A percentile compares a stretch with the other conserved stretches of the same genome.
Conservation (phyloP, 148 eudicot genomes). For the Persicaria tinctoria region DNA sequence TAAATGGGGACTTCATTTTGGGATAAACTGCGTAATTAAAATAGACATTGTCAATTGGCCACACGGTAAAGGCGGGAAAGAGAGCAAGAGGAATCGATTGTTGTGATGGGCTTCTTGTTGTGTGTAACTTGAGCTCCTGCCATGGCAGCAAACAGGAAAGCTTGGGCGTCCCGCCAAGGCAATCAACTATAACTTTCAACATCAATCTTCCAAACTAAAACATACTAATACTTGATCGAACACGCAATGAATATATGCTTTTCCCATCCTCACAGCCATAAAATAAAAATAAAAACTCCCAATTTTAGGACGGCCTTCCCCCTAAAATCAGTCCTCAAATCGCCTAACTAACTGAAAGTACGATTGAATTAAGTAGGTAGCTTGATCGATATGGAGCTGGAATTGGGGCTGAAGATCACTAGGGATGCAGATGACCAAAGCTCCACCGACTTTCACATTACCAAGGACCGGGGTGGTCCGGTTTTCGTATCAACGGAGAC, state of each 20-base stretch:
- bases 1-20: too few species aligned
- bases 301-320: not conserved
- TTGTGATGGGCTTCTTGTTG: not conserved
- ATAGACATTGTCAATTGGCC: too few species aligned
- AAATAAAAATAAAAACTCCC: not conserved
- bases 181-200: constrained; percentile 8
- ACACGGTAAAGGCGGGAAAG: not conserved
- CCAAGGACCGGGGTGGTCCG: constrained; percentile 43
- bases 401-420: constrained; percentile 49
- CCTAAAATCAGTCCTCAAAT: not conserved
- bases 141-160: constrained; percentile 8
- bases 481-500: constrained; percentile 49
- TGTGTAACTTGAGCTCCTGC: not conserved
- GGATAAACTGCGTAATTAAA: too few species aligned
- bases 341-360: not conserved
- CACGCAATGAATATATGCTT: constrained; percentile 7
- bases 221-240: not conserved
- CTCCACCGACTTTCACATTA: constrained; percentile 34
- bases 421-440: constrained; percentile 31
- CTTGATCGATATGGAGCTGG: constrained; percentile 41
- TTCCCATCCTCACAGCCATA: not conserved
- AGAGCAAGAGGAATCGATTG: constrained; percentile 1
- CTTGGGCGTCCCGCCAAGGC: constrained; percentile 12
- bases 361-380: not conserved
- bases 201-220: not conserved